Base-by-base conservation (phyloP, 805 yeast genomes). In the Metschnikowia amazonensis region DNA sequence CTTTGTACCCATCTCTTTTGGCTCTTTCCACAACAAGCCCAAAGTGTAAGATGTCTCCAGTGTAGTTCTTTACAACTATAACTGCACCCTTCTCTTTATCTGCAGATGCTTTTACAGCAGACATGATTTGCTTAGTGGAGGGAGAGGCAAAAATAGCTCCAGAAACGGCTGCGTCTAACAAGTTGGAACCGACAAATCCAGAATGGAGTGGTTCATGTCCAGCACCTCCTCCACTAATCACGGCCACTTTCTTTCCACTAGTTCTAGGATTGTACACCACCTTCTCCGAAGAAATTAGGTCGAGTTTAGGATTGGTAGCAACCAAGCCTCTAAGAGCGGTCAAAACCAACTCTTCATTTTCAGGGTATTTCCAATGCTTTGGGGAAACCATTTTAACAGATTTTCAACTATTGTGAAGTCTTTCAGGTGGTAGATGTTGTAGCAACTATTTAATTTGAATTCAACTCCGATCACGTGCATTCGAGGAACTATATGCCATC, bases 171-270 rank as follows among this genome's bases (percentile, higher is more conserved):
- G 83, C 95, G 53, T 86, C 88, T 33, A 90, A 65, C 55, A 85
- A 68, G 41, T 95, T 95, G 11, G 80, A 74, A 10, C 97, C 97
- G 18, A 90, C 89, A 62, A 81, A 90, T 0, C 96, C 97, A 7
- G 87, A 90, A 59, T 92, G 97, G 3, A 89, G 74, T 21, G 97
- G 97, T 65, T 90, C 98, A 60, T 90, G 98, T 39, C 98, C 98
- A 11, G 90, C 81, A 23, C 97, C 97, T 45, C 98, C 98, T 48
- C 97, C 97, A 28, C 96, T 82, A 23, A 90, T 68, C 41, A 90
- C 59, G 5, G 87, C 77, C 36, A 89, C 85, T 57, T 86, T 84
- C n/a, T 53, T 37, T 11, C 35, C 35, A 16, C 62, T 56, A 36
- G 62, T 58, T n/a, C 69, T 59, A 16, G 74, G 69, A 48, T 71